phyloP scores from a whole-genome alignment of 1,139 yeast genomes.

The Yamadazyma dendronema region DNA sequence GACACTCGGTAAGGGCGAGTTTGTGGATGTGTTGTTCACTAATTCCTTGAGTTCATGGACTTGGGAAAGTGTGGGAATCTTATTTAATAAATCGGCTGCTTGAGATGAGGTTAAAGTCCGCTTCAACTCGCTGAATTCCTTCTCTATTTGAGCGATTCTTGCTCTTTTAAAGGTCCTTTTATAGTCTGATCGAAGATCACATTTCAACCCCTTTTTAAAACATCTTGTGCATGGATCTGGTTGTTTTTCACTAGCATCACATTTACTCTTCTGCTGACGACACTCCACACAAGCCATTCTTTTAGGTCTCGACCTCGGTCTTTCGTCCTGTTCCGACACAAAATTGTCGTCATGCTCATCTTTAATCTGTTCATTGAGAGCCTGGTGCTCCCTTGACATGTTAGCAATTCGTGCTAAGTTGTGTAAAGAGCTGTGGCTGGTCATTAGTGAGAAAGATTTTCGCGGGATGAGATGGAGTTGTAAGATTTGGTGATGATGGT shows the following conservation, averaged over 20 bases:
- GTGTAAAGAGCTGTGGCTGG: conserved; percentile 29
- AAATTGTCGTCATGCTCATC: conserved; percentile 6
- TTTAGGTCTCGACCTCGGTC: conserved; percentile 32
- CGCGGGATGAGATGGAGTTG: conserved; percentile 3
- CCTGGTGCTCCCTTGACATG: conserved; percentile 42
- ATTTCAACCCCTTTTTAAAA: conserved; percentile 60
- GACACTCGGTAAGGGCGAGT: too few species aligned
- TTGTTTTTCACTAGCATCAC: conserved; percentile 77
- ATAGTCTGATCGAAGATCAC: conserved; percentile 76
- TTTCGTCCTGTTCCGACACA: conserved; percentile 2
- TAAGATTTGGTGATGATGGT: neutral
- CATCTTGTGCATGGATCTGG: conserved; percentile 89
- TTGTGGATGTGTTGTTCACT: neutral
- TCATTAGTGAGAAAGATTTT: conserved; percentile 5
- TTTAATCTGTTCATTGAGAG: conserved; percentile 26
- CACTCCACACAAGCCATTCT: conserved; percentile 94
- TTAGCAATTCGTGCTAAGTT: conserved; percentile 46
- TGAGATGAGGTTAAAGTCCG: conserved; percentile 52
- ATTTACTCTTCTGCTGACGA: conserved; percentile 87
- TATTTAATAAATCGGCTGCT: conserved; percentile 44
- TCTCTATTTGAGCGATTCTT: conserved; percentile 78
- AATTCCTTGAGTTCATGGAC: neutral
- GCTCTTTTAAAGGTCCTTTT: conserved; percentile 89
- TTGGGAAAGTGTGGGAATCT: conserved; percentile 25
- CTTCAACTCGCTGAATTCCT: conserved; percentile 69